These are phyloP conservation scores for Plectosphaerella sp. DNA, from an alignment of 2,329 filamentous ascomycete species.

Conservation along the genomic window DNA sequence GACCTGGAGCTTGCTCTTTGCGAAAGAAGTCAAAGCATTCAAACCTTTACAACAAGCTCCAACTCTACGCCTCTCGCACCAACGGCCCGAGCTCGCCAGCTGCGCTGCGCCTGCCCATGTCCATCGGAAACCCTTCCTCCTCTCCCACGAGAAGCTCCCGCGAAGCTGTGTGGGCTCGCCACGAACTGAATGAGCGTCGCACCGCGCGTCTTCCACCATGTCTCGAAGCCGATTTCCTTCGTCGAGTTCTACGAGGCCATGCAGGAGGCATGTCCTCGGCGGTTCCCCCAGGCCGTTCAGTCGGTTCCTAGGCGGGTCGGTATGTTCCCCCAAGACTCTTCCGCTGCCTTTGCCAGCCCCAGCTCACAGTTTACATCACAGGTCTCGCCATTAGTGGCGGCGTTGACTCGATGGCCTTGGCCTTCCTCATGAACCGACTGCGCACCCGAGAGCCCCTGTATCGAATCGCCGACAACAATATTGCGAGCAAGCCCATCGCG, in stretches of 20 bases:
- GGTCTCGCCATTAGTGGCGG: slow-evolving; percentile 85
- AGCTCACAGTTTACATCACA: slow-evolving; percentile 21
- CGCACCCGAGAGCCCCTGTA: slow-evolving; percentile 25
- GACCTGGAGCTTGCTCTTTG: neutral
- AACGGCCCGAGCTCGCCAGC: neutral
- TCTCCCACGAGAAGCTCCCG: neutral
- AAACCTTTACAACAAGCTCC: neutral
- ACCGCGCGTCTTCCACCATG: slow-evolving; percentile 28
- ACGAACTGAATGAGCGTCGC: slow-evolving; percentile 25
- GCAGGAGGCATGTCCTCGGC: slow-evolving; percentile 41
- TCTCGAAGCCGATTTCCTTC: slow-evolving; percentile 29
- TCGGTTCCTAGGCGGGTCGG: slow-evolving; percentile 22
- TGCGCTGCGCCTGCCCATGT: neutral
- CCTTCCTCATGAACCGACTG: slow-evolving; percentile 60
- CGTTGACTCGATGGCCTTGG: slow-evolving; percentile 96
- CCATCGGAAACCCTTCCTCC: neutral
- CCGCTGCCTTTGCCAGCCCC: neutral
- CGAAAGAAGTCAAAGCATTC: neutral
- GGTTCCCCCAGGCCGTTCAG: slow-evolving; percentile 38
- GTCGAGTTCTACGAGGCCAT: slow-evolving; percentile 42
- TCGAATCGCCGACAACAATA: slow-evolving; percentile 40
- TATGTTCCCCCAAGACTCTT: neutral
- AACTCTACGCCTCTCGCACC: neutral
- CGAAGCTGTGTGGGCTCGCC: neutral
- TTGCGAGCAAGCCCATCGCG: slow-evolving; percentile 31